phyloP scores from a whole-genome alignment of 1,284 basidiomycete genomes.

The Moesziomyces aphidis region DNA sequence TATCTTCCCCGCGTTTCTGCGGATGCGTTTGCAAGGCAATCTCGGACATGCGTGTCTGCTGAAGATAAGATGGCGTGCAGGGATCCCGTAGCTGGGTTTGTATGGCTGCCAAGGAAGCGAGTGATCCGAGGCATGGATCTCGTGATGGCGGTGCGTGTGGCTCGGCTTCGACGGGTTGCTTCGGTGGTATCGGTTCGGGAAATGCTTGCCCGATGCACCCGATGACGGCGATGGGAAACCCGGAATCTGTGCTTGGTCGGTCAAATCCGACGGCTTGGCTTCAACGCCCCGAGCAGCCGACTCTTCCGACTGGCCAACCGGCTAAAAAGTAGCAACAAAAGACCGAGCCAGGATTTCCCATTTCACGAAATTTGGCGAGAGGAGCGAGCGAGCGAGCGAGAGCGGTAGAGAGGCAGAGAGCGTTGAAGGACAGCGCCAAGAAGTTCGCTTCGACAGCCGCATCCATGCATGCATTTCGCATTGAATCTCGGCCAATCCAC shows the following conservation, averaged over 20 bases:
- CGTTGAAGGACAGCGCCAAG: conserved; percentile 8
- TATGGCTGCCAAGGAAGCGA: background rate
- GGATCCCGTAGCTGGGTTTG: too few species aligned
- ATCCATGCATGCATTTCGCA: background rate
- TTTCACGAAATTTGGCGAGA: too few species aligned
- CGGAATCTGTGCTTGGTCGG: background rate
- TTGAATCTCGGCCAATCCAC: conserved; percentile 6
- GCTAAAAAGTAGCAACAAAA: too few species aligned
- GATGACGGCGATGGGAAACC: too few species aligned
- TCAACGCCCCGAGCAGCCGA: too few species aligned
- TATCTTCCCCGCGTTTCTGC: conserved; percentile 20
- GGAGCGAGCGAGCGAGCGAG: too few species aligned
- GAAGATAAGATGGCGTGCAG: background rate
- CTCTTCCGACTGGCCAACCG: too few species aligned
- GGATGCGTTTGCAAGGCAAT: too few species aligned
- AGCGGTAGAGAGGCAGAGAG: too few species aligned
- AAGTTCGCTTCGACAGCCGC: conserved; percentile 4
- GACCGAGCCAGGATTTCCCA: too few species aligned
- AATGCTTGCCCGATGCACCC: too few species aligned
- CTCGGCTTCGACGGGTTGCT: conserved; percentile 1
- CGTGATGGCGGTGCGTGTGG: conserved; percentile 1
- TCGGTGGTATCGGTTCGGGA: too few species aligned
- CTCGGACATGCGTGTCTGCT: background rate
- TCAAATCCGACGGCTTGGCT: conserved; percentile 3
- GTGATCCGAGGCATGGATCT: conserved; percentile 8